Evolutionary conservation across 2,329 filamentous ascomycete species (phyloP), one percentile per base, ranked within the genome.

Genomic region (Colletotrichum paranaense): DNA sequence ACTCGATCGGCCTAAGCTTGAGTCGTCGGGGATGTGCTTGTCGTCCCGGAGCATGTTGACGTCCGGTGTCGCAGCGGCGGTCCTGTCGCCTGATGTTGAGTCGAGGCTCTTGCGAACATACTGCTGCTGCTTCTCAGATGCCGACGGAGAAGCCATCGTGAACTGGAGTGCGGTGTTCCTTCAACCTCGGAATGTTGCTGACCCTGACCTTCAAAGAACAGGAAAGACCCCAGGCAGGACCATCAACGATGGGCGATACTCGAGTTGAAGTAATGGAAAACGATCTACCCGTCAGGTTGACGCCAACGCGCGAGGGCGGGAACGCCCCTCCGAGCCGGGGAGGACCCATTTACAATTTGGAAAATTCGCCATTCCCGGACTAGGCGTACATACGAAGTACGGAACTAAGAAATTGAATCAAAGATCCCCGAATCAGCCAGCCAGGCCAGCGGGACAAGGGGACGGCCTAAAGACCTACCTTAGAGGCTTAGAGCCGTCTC

Each of bases 51-150:
- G 28, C 70, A 46, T 32, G 32, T 73, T 64, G 24, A 56, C 59
- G 55, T 70, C 67, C 16, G 70, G 67, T 16, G 60, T 65, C 46
- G 70, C 66, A 11, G 70, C 69, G 30, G 55, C 60, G 14, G 70
- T 73, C 22, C 70, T 49, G 67, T 69, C 60, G 28, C n/a, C 59
- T 4, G 70, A 59, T 7, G 56, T 14, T 8, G 66, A 35, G 46
- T 57, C 46, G 49, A 11, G 8, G 53, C 53, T 70, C 28, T 22
- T 64, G 38, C 66, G 66, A 42, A 22, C 28, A 5, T 22, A 26
- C 19, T 63, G 58, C 32, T 22, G 32, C 22, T 63, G 58, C 55
- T 65, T 70, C 60, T 65, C 70, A 7, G 66, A 28, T 46, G 22
- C 14, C n/a, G 32, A 52, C 3, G 42, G 67, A 24, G 70, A 70